These are phyloP conservation scores for Microstegium vimineum DNA, from an alignment of 176 grass and related monocot species.

Conservation along the genomic window DNA sequence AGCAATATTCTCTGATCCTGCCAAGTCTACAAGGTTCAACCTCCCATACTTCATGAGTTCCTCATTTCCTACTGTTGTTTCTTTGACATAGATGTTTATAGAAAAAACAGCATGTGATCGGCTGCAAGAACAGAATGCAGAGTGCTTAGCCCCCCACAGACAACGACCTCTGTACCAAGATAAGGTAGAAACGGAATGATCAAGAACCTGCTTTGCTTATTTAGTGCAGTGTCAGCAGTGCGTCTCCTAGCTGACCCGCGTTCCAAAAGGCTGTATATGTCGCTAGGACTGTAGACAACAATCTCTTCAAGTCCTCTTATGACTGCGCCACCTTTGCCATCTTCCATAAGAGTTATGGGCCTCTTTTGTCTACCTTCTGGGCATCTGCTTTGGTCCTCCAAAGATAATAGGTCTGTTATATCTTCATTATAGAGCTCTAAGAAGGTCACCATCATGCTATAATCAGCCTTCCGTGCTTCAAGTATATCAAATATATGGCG, in stretches of 20 bases:
- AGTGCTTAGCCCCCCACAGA: constrained; percentile 15
- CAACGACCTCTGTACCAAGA: neutral
- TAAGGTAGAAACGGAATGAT: constrained; percentile 12
- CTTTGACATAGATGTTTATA: constrained; percentile 87
- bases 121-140: constrained; percentile 49
- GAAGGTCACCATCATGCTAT: constrained; percentile 79
- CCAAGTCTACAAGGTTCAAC: constrained; percentile 92
- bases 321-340: constrained; percentile 72
- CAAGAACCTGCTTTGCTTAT: constrained; percentile 92
- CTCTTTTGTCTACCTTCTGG: constrained; percentile 67
- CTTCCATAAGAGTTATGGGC: constrained; percentile 73
- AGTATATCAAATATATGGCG: constrained; percentile 68
- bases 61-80: constrained; percentile 47
- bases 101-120: constrained; percentile 89
- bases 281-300: constrained; percentile 64
- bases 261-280: constrained; percentile 70
- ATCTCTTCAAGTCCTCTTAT: constrained; percentile 88
- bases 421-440: constrained; percentile 94
- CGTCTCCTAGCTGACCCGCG: constrained; percentile 73
- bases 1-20: constrained; percentile 84
- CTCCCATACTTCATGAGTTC: constrained; percentile 79
- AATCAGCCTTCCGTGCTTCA: constrained; percentile 61
- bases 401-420: constrained; percentile 71
- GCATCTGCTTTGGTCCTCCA: constrained; percentile 57
- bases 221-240: constrained; percentile 62